Base-by-base conservation (phyloP, 1,284 basidiomycete genomes). In the Cryptococcus hybrid region DNA sequence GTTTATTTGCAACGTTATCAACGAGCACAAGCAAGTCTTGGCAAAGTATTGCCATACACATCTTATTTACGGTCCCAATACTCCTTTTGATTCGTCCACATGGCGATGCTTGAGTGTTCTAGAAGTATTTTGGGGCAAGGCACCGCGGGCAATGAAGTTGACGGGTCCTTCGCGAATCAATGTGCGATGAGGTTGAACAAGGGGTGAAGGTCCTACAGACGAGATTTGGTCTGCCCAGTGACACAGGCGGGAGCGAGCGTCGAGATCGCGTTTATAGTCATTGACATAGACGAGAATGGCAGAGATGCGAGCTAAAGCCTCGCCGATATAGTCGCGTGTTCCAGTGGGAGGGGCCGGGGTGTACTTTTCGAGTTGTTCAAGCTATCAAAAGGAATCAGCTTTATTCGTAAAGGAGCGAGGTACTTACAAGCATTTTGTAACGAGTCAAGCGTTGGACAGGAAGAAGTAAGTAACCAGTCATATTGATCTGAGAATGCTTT, bases 121-220 rank as follows among this genome's bases (percentile, higher is more conserved):
- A 13, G 12, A 15, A 24, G 13, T 15, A 35, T 35, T 6, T 7
- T 12, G 24, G 46, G 46, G 12, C 34, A 30, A 12, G 7, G 13
- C 30, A 4, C 49, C 49, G n/a, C 49, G 34, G 15, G 36, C 39
- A 12, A 89, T 91, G 40, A 98, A 81, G 54, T 87, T 81, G 49
- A 96, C 78, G 18, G 84, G 82, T 12, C 92, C 93, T 68, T 93
- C 91, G 85, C 92, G 89, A 58, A 92, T 89, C 44, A 93, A 84
- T 56, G 85, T 90, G 83, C 95, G 86, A 80, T 99, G 96, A 12
- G 95, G 96, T 76, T 98, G 96, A 37, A 99, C 95, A 47, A 99
- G 82, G 9, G 95, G 93, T 58, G 91, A 94, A 3, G 92, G 90
- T 76, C 96, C 96, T 69, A 86, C 88, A 30, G 91, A 90, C 45